These are phyloP conservation scores for Globisporangium paddicum DNA, from an alignment of 352 stramenopile genomes.

Conservation along the genomic window DNA sequence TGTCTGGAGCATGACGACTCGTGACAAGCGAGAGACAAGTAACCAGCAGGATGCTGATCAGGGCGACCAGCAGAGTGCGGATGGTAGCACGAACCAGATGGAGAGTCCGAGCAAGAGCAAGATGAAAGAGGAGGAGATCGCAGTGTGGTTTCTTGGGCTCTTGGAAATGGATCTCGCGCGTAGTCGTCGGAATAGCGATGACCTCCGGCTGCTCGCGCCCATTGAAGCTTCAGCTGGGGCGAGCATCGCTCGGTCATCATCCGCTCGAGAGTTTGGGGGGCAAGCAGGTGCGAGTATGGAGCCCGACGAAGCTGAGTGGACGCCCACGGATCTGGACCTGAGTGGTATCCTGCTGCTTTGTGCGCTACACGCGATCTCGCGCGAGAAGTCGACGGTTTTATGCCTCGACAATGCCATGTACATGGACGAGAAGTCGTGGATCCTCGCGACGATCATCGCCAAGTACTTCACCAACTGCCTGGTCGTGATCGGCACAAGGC, in stretches of 20 bases:
- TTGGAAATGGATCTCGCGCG: conserved; percentile 53
- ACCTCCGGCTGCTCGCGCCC: conserved; percentile 6
- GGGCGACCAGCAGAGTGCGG: conserved; percentile 5
- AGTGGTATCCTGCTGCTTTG: conserved; percentile 76
- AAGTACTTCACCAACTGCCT: conserved; percentile 88
- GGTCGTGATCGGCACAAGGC: conserved; percentile 62
- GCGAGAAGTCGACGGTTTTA: conserved; percentile 60
- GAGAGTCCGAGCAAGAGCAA: conserved; percentile 25
- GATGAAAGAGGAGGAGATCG: conserved; percentile 65
- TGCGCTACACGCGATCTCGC: conserved; percentile 72
- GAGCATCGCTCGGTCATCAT: neutral
- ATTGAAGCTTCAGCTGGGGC: conserved; percentile 6
- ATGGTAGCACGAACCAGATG: conserved; percentile 7
- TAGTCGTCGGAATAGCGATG: conserved; percentile 22
- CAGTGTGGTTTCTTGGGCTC: conserved; percentile 61
- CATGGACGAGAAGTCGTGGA: conserved; percentile 86
- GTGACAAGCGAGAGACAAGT: neutral
- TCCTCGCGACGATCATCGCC: conserved; percentile 68
- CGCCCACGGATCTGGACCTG: conserved; percentile 54
- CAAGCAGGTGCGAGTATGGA: neutral
- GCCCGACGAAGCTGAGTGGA: conserved; percentile 45
- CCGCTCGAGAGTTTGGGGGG: neutral
- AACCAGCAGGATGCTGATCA: conserved; percentile 28
- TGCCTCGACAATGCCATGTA: conserved; percentile 85
- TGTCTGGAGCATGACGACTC: neutral